phyloP scores from a whole-genome alignment of 1,284 basidiomycete species.

The Marasmius tenuissimus region DNA sequence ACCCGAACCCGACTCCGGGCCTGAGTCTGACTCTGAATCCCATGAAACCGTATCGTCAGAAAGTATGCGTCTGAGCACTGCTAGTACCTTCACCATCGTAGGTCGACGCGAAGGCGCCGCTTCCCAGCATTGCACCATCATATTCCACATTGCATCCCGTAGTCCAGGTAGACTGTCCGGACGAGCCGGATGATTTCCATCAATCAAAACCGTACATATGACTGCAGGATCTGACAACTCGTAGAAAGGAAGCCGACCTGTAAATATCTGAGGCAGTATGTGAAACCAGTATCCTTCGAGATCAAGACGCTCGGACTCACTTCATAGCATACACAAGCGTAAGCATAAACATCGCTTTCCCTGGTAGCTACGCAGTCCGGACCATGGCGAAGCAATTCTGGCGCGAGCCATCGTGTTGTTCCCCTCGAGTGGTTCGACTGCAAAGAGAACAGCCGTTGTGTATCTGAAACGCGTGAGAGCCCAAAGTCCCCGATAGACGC shows the following conservation, averaged over 20 bases:
- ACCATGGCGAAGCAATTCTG: background rate
- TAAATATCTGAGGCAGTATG: background rate
- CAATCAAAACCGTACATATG: background rate
- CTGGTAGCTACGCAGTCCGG: background rate
- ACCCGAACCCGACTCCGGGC: no score
- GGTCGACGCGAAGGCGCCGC: background rate
- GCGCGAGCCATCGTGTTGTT: background rate
- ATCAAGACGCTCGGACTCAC: background rate
- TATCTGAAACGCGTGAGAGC: background rate
- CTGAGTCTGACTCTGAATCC: no score
- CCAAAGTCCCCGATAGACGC: constrained; percentile 1
- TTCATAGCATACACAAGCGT: background rate
- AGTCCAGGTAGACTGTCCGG: background rate
- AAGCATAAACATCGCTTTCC: constrained; percentile 1
- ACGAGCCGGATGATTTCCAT: background rate
- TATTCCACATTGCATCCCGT: background rate
- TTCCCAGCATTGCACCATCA: background rate
- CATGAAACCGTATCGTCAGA: no score
- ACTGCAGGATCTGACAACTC: background rate
- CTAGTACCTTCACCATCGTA: no score
- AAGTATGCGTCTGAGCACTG: no score
- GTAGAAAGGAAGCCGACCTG: background rate
- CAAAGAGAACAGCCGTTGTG: background rate
- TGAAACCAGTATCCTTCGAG: background rate
- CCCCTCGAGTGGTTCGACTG: background rate